These are phyloP conservation scores for Anaeromyces robustus DNA, from an alignment of 192 early-diverging fungal species.

Conservation along the genomic window DNA sequence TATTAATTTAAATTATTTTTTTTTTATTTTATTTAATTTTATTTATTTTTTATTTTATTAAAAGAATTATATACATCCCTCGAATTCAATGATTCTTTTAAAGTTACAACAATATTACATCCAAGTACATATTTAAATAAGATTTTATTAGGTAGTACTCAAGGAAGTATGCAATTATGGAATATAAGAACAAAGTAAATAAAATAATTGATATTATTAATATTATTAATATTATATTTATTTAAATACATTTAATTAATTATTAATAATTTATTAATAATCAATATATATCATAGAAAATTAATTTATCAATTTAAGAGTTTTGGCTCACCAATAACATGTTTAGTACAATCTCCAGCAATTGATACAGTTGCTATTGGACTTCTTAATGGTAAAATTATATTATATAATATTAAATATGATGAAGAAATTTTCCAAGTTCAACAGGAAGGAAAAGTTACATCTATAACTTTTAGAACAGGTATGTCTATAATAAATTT, in stretches of 20 bases:
- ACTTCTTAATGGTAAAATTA: constrained; percentile 67
- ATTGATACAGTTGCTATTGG: constrained; percentile 91
- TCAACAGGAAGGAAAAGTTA: constrained; percentile 76
- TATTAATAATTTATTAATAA: neutral
- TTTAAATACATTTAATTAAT: constrained; percentile 4
- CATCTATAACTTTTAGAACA: constrained; percentile 78
- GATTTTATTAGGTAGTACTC: constrained; percentile 64
- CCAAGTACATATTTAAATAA: constrained; percentile 98
- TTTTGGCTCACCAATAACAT: constrained; percentile 59
- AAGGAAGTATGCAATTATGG: constrained; percentile 87
- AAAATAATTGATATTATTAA: constrained; percentile 1
- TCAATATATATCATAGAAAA: constrained; percentile 15
- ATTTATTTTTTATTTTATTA: neutral
- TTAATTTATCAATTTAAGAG: constrained; percentile 65
- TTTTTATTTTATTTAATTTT: constrained; percentile 1
- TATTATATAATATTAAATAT: constrained; percentile 69
- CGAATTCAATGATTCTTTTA: constrained; percentile 57
- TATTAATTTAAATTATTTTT: neutral
- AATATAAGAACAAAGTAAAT: constrained; percentile 63
- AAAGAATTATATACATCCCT: constrained; percentile 54
- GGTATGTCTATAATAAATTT: constrained; percentile 15
- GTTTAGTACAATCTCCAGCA: constrained; percentile 69
- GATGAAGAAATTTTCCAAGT: constrained; percentile 63
- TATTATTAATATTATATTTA: constrained; percentile 6
- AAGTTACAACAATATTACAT: constrained; percentile 62